Evolutionary conservation across 306 rosid species (phyloP).

Genomic region (Dalbergia oliveri): DNA sequence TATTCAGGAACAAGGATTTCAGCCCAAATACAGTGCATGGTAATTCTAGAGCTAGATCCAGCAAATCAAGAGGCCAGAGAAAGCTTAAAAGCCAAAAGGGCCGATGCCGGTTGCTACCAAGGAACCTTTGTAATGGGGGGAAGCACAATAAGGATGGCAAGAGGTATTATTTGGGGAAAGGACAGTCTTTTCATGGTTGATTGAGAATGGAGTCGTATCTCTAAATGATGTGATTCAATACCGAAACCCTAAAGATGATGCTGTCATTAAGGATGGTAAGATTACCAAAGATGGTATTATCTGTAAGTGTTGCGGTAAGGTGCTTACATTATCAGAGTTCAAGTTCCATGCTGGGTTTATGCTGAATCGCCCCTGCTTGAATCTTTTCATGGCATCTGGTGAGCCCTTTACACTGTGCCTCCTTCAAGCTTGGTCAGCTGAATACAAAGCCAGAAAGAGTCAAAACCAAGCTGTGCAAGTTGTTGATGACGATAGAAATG

Average conservation of each 20-base stretch:
- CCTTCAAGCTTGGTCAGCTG: slow-evolving; percentile 99
- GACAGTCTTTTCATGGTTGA: slow-evolving; percentile 91
- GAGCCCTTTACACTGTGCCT: slow-evolving; percentile 89
- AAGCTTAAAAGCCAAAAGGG: slow-evolving; percentile 72
- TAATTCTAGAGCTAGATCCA: slow-evolving; percentile 58
- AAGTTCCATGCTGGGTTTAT: slow-evolving; percentile 85
- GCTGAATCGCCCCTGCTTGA: slow-evolving; percentile 83
- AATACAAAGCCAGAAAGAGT: slow-evolving; percentile 81
- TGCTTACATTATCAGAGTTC: slow-evolving; percentile 80
- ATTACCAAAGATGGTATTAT: slow-evolving; percentile 83
- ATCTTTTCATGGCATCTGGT: slow-evolving; percentile 92
- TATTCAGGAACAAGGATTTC: slow-evolving; percentile 72
- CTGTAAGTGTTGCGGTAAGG: slow-evolving; percentile 79
- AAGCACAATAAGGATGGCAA: slow-evolving; percentile 74
- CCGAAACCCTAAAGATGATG: slow-evolving; percentile 69
- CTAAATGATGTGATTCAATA: slow-evolving; percentile 79
- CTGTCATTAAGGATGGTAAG: slow-evolving; percentile 78
- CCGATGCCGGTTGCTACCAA: slow-evolving; percentile 79
- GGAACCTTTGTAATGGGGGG: slow-evolving; percentile 74
- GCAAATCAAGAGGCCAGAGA: slow-evolving; percentile 62
- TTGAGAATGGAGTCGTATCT: slow-evolving; percentile 75
- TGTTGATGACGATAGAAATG: slow-evolving; percentile 81
- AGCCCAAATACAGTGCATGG: slow-evolving; percentile 50
- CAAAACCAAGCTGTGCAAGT: slow-evolving; percentile 59
- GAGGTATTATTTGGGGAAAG: slow-evolving; percentile 64